Evolutionary conservation across 108 stramenopile genomes (phyloP).

Genomic region (Nitzschia putrida): DNA sequence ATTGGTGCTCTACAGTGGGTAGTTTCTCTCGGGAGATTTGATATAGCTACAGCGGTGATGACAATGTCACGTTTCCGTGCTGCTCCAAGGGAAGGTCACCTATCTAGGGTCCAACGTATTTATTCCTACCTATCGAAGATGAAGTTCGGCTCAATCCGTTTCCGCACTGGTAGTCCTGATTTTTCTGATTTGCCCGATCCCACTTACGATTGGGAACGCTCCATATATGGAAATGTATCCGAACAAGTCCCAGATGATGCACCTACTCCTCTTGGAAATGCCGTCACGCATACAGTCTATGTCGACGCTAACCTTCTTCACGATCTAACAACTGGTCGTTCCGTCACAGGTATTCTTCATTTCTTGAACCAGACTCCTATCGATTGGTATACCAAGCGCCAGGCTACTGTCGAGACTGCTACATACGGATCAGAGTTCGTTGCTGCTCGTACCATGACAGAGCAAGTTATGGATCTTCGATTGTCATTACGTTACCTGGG

Average conservation of each 20-base stretch:
- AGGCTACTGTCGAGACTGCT: constrained; percentile 25
- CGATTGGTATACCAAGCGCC: constrained; percentile 34
- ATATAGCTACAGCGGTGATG: constrained; percentile 32
- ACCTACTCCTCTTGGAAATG: too few relatives aligned
- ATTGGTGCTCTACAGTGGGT: constrained; percentile 35
- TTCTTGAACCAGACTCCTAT: constrained; percentile 33
- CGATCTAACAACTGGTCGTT: constrained; percentile 14
- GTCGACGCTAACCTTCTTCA: constrained; percentile 39
- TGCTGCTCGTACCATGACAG: constrained; percentile 11
- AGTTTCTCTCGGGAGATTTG: constrained; percentile 31
- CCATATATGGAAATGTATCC: constrained; percentile 10
- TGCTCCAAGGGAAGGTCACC: constrained; percentile 23
- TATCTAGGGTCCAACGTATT: constrained; percentile 23
- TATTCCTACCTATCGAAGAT: constrained; percentile 30
- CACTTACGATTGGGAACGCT: constrained; percentile 5
- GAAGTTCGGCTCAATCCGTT: constrained; percentile 19
- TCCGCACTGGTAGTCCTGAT: constrained; percentile 20
- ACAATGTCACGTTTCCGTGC: constrained; percentile 26
- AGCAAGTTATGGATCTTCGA: constrained; percentile 39
- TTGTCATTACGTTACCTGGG: constrained; percentile 44
- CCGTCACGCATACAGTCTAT: constrained; percentile 27
- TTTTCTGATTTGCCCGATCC: not conserved
- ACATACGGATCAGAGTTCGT: constrained; percentile 31
- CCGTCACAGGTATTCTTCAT: constrained; percentile 36
- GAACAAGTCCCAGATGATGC: constrained; percentile 17